These are phyloP conservation scores for Agapanthus africanus DNA, from an alignment of 106 monocot genomes.

Conservation along the genomic window DNA sequence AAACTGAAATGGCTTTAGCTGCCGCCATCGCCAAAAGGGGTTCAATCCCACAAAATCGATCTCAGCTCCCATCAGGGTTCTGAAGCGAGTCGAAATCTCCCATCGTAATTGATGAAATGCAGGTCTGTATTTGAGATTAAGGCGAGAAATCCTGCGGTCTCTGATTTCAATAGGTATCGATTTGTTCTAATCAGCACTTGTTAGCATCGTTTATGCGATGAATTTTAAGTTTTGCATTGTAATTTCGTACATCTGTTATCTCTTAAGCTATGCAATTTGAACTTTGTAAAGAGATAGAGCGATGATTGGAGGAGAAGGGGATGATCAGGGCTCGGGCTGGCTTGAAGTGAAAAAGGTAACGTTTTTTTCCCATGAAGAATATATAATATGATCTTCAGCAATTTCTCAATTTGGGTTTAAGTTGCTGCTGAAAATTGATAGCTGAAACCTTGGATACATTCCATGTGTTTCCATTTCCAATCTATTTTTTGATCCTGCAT, in stretches of 20 bases:
- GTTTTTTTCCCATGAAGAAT: too few relatives aligned
- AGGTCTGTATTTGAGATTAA: background rate
- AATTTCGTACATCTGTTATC: background rate
- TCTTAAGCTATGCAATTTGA: background rate
- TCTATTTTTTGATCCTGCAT: too few relatives aligned
- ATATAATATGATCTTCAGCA: too few relatives aligned
- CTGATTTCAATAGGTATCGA: background rate
- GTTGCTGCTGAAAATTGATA: too few relatives aligned
- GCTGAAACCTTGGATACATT: too few relatives aligned
- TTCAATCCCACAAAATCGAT: background rate
- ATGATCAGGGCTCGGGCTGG: constrained; percentile 78
- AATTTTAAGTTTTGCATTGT: background rate
- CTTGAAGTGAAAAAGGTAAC: constrained; percentile 83
- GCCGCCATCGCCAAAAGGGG: background rate
- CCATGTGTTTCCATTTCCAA: too few relatives aligned
- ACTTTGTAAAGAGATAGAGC: background rate
- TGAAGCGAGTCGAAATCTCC: background rate
- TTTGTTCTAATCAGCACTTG: too few relatives aligned
- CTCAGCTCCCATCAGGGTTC: background rate
- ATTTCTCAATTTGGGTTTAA: too few relatives aligned
- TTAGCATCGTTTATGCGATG: too few relatives aligned
- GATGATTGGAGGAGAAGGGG: constrained; percentile 25
- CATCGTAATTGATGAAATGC: background rate
- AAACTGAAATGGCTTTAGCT: background rate
- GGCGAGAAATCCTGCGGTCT: background rate